A percentile compares a stretch with the other conserved stretches of the same genome.
Conservation (phyloP, 345 rosid species). For the Nephelium lappaceum region DNA sequence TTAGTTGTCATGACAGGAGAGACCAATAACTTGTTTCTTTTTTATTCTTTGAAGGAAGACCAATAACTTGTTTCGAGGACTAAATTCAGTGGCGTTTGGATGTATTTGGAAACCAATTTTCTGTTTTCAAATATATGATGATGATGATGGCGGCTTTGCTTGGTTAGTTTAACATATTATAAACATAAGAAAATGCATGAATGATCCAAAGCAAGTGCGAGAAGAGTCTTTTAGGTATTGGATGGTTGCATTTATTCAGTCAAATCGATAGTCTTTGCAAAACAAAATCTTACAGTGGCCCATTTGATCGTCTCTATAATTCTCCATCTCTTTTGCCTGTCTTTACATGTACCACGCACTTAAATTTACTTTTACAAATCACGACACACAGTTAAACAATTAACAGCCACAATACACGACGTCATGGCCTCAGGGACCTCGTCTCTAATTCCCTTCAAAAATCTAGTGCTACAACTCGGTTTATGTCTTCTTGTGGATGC, state of each 20-base stretch:
- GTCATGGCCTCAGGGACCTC: too few species aligned
- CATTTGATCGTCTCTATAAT: neutral
- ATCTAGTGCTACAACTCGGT: neutral
- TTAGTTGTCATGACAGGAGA: too few species aligned
- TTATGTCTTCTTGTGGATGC: too few species aligned
- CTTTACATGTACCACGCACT: neutral
- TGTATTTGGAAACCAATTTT: too few species aligned
- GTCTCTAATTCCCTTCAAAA: too few species aligned
- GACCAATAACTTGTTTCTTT: too few species aligned
- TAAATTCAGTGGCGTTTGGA: too few species aligned
- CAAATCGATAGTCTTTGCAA: constrained; percentile 7
- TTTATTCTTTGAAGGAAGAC: too few species aligned
- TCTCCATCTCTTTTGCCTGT: neutral
- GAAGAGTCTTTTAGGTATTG: neutral
- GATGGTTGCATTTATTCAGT: neutral
- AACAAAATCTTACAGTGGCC: constrained; percentile 1
- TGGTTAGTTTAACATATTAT: neutral
- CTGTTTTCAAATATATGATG: neutral
- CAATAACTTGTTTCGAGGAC: too few species aligned
- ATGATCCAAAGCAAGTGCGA: neutral
- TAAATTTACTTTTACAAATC: neutral
- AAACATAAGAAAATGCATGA: neutral
- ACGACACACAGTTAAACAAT: too few species aligned
- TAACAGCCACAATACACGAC: too few species aligned
- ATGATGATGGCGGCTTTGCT: neutral